Conservation (phyloP, 73 alveolate species). For the Paramecium bursaria region DNA sequence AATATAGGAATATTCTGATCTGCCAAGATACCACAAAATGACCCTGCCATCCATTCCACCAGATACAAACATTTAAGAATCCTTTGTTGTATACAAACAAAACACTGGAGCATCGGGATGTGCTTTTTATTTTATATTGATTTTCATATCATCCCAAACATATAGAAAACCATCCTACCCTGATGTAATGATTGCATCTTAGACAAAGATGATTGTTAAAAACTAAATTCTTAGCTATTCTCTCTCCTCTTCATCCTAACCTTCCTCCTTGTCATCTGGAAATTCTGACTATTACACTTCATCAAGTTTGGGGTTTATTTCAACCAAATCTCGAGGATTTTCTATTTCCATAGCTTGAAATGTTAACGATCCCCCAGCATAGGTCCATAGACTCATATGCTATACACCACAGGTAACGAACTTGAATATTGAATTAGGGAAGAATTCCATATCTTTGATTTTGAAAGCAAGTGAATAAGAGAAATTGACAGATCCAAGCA, state of each 20-base stretch:
- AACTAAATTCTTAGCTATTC: conserved; percentile 51
- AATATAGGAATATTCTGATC: conserved; percentile 63
- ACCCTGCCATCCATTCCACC: conserved; percentile 92
- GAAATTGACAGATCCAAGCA: conserved; percentile 77
- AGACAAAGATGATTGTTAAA: conserved; percentile 61
- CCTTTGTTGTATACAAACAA: conserved; percentile 79
- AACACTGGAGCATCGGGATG: conserved; percentile 81
- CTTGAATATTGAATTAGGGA: conserved; percentile 85
- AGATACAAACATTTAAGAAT: conserved; percentile 77
- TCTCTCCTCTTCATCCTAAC: conserved; percentile 55
- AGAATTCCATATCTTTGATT: conserved; percentile 94
- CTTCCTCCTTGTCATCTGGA: conserved; percentile 44
- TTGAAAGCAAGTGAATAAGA: conserved; percentile 89
- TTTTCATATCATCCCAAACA: conserved; percentile 81
- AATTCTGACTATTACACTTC: conserved; percentile 43
- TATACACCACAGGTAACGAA: conserved; percentile 96
- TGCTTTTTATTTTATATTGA: conserved; percentile 82
- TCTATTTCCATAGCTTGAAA: conserved; percentile 68
- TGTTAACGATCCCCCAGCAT: conserved; percentile 67
- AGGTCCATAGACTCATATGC: conserved; percentile 92
- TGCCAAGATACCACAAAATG: conserved; percentile 77
- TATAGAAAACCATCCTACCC: conserved; percentile 69
- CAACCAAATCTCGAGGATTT: conserved; percentile 63
- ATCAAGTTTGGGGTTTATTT: conserved; percentile 10
- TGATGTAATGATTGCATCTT: conserved; percentile 67